A percentile compares a stretch with the other conserved stretches of the same genome.
These are phyloP conservation scores for Pichia scutulata DNA, from an alignment of 805 yeast species.

Conservation along the genomic window DNA sequence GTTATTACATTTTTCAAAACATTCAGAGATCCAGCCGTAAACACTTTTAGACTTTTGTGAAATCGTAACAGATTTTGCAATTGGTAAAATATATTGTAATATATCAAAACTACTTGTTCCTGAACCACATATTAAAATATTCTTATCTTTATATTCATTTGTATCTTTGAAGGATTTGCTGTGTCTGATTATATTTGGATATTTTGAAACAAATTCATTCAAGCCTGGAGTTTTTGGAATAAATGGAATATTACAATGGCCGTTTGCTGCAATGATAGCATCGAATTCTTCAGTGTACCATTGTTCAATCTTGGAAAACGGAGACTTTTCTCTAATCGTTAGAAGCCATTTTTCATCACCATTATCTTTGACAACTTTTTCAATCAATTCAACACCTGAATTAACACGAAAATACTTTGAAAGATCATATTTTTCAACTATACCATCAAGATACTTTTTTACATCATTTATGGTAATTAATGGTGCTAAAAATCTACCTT, in stretches of 20 bases:
- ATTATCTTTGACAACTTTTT: slow-evolving; percentile 29
- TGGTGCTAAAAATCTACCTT: slow-evolving; percentile 8
- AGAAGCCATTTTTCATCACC: slow-evolving; percentile 10
- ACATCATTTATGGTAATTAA: slow-evolving; percentile 17
- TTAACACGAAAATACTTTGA: slow-evolving; percentile 29
- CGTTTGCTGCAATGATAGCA: slow-evolving; percentile 55
- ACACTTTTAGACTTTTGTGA: slow-evolving; percentile 20
- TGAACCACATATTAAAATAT: slow-evolving; percentile 38
- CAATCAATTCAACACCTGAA: slow-evolving; percentile 34
- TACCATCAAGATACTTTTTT: slow-evolving; percentile 7
- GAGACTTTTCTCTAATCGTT: slow-evolving; percentile 11
- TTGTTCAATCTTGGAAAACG: slow-evolving; percentile 11
- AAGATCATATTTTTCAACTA: slow-evolving; percentile 21
- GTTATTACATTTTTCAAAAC: slow-evolving; percentile 10
- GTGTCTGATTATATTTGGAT: slow-evolving; percentile 44
- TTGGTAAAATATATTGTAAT: slow-evolving; percentile 29
- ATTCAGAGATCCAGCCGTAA: slow-evolving; percentile 14
- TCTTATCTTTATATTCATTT: slow-evolving; percentile 32
- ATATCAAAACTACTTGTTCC: slow-evolving; percentile 36
- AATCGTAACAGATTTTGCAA: slow-evolving; percentile 13
- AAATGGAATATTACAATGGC: slow-evolving; percentile 49
- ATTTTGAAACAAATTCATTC: slow-evolving; percentile 19
- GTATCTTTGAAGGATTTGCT: slow-evolving; percentile 46
- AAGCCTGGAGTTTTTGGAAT: slow-evolving; percentile 39
- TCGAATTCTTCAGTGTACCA: slow-evolving; percentile 48